Conservation (phyloP, 495 filamentous ascomycete genomes). For the Pseudoneurospora amorphoporcata region DNA sequence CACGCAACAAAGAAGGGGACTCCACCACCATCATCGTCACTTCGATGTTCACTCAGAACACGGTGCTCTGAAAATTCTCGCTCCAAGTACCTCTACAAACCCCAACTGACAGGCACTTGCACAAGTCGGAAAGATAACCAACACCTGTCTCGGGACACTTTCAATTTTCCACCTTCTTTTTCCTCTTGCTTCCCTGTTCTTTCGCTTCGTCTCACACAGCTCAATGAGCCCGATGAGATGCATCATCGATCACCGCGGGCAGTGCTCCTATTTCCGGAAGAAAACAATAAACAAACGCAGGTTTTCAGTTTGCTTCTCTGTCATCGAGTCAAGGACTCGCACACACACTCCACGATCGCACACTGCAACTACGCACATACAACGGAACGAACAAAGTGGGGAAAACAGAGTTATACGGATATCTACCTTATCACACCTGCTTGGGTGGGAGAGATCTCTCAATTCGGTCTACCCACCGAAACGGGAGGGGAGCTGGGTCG, state of each 20-base stretch:
- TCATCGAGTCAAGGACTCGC: neutral
- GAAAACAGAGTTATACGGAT: neutral
- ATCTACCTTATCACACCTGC: neutral
- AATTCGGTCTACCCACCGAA: neutral
- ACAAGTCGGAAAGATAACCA: neutral
- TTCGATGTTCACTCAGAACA: neutral
- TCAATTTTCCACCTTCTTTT: neutral
- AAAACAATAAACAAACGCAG: neutral
- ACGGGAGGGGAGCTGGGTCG: neutral
- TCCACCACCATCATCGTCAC: neutral
- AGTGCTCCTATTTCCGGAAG: neutral
- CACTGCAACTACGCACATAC: neutral
- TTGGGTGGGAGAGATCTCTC: neutral
- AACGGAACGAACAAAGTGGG: neutral
- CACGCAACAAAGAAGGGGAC: neutral
- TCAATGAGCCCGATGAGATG: neutral
- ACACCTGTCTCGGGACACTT: neutral
- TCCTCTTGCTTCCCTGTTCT: neutral
- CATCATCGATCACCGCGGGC: neutral
- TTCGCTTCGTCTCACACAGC: neutral
- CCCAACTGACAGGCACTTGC: neutral
- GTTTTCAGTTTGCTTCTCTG: neutral
- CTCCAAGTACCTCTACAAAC: neutral
- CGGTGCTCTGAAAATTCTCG: neutral
- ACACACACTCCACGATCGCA: neutral